Evolutionary conservation across 1,284 basidiomycete genomes (phyloP).

Genomic region (Sporisorium reilianum): DNA sequence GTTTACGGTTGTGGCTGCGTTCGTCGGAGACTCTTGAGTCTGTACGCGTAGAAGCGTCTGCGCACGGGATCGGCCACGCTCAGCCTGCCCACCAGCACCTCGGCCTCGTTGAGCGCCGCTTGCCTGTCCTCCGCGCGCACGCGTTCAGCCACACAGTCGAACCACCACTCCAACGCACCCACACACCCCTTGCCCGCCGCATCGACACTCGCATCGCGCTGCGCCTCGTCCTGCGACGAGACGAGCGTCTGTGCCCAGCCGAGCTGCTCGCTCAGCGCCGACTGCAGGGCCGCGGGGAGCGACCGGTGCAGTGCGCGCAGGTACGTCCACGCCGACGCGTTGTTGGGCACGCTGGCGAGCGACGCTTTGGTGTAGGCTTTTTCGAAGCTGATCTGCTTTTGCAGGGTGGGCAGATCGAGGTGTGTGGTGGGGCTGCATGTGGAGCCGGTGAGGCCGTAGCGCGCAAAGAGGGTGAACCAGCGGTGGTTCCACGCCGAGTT

Average conservation of each 20-base stretch:
- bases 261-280: background rate
- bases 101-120: constrained; percentile 16
- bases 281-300: background rate
- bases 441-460: constrained; percentile 25
- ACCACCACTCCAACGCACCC: constrained; percentile 62
- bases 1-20: background rate
- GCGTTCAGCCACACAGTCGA: constrained; percentile 36
- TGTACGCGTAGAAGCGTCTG: constrained; percentile 45
- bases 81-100: constrained; percentile 32
- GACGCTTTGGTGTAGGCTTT: constrained; percentile 42
- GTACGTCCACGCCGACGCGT: constrained; percentile 64
- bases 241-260: constrained; percentile 29
- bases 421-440: background rate
- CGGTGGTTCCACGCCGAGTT: constrained; percentile 99
- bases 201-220: constrained; percentile 40
- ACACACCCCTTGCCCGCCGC: constrained; percentile 26
- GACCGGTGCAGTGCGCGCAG: constrained; percentile 51
- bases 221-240: constrained; percentile 31
- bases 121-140: background rate
- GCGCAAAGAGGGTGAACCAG: constrained; percentile 84
- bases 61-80: constrained; percentile 52
- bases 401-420: constrained; percentile 30
- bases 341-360: constrained; percentile 56
- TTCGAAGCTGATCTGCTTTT: constrained; percentile 23
- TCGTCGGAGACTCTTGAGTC: constrained; percentile 26